Base-by-base conservation (phyloP, 495 filamentous ascomycete species). In the Parmelia sp. region DNA sequence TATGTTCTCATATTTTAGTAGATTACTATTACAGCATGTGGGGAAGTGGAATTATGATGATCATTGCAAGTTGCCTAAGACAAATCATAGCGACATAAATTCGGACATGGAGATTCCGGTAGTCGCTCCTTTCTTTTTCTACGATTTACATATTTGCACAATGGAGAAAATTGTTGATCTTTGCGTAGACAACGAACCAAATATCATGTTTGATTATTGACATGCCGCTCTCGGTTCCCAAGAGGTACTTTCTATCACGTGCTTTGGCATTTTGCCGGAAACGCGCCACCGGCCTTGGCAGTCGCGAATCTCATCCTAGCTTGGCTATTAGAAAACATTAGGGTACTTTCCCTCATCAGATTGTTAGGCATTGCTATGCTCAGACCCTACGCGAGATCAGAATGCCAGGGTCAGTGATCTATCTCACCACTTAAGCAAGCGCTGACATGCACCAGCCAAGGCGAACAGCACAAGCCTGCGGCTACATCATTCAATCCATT, bases 391-490 rank as follows among this genome's bases (percentile, higher is more conserved):
- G 11, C 19, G 15, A 23, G 4, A 45, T 14, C 33, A 71, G 64
- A 55, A 81, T 81, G 79, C 79, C 78, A 71, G 78, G 75, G 79
- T 81, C 60, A 78, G 77, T n/a, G 37, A 23, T 19, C n/a, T 35
- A 25, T 31, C 40, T 21, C 37, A 25, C 11, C 9, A 14, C 6
- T 0, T 27, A 25, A 51, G 42, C 11, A 47, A 58, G 42, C 57
- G 68, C 71, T 76, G 65, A 79, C 72, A 70, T 64, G 39, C 39
- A 68, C 64, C 73, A 95, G 91, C 69, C 84, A 87, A 68, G 91
- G 90, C 68, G 90, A 92, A 73, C 90, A 94, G 77, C 88, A 94
- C 78, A 79, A 66, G 67, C 67, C 68, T 65, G 70, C 63, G n/a
- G 63, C 68, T 25, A 71, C 75, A 60, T 74, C 79, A 56, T 74